These are phyloP conservation scores for Sugiyamaella castrensis DNA, from an alignment of 1,139 yeast species.

Conservation along the genomic window DNA sequence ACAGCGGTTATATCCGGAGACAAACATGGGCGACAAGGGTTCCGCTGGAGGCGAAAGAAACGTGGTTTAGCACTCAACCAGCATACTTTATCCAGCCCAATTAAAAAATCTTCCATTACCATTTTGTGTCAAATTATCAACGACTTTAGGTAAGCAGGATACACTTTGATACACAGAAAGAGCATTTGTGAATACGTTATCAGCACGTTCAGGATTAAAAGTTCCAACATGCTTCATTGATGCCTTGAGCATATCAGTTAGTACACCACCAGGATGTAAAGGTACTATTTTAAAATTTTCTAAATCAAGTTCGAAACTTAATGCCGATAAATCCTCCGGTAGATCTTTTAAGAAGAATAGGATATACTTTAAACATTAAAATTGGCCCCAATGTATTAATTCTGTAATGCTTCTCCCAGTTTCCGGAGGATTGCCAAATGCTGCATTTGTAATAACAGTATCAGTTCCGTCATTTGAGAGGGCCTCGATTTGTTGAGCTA, in stretches of 20 bases:
- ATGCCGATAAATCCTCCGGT: conserved; percentile 26
- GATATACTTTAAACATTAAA: neutral
- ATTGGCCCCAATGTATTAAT: conserved; percentile 9
- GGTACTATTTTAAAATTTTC: conserved; percentile 4
- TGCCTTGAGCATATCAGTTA: conserved; percentile 7
- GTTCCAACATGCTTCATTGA: conserved; percentile 1
- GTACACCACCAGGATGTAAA: conserved; percentile 5
- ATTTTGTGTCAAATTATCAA: conserved; percentile 9
- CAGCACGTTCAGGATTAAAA: neutral
- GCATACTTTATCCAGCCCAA: conserved; percentile 8
- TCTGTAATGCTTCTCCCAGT: conserved; percentile 13
- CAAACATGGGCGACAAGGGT: no score
- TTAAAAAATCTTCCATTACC: conserved; percentile 16
- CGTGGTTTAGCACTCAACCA: no score
- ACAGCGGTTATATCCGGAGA: no score
- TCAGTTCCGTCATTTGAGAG: conserved; percentile 2
- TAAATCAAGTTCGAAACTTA: conserved; percentile 5
- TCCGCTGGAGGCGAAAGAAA: no score
- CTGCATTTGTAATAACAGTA: conserved; percentile 11
- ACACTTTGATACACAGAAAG: conserved; percentile 11
- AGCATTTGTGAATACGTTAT: conserved; percentile 2
- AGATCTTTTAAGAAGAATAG: conserved; percentile 11
- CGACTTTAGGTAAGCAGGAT: conserved; percentile 7
- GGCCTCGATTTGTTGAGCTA: no score
- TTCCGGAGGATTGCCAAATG: neutral